phyloP scores from a whole-genome alignment of 768 basidiomycete species.

The Paxillus involutus region DNA sequence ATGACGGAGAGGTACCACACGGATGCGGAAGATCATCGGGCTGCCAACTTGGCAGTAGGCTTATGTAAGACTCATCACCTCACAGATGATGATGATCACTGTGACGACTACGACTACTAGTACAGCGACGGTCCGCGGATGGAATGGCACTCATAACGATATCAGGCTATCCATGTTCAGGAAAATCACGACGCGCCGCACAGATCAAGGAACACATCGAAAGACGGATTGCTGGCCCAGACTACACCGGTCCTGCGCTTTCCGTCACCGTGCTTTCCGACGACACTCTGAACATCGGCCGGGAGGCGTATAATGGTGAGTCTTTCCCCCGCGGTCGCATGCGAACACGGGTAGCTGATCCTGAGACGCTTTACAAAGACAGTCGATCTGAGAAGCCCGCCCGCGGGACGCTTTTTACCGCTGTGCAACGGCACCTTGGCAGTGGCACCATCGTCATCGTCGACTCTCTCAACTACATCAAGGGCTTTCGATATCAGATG shows the following conservation, averaged over 20 bases:
- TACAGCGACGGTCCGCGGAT: too few relatives aligned
- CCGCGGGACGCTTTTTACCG: slow-evolving; percentile 78
- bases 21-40: too few relatives aligned
- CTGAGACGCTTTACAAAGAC: slow-evolving; percentile 41
- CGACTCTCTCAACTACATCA: slow-evolving; percentile 95
- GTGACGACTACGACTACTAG: too few relatives aligned
- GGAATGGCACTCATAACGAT: slow-evolving; percentile 91
- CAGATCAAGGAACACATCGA: slow-evolving; percentile 65
- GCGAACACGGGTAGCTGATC: too few relatives aligned
- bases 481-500: slow-evolving; percentile 97
- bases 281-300: slow-evolving; percentile 60
- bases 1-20: too few relatives aligned
- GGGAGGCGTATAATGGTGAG: slow-evolving; percentile 75
- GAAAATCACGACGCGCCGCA: slow-evolving; percentile 74
- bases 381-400: slow-evolving; percentile 86
- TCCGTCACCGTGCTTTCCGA: slow-evolving; percentile 65
- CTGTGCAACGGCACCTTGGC: slow-evolving; percentile 73
- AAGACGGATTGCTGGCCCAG: slow-evolving; percentile 43
- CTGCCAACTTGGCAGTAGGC: too few relatives aligned
- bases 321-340: neutral
- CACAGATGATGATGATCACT: too few relatives aligned
- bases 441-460: slow-evolving; percentile 80
- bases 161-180: slow-evolving; percentile 83
- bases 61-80: too few relatives aligned
- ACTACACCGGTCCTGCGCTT: slow-evolving; percentile 52